Evolutionary conservation across 768 basidiomycete genomes (phyloP).

Genomic region (Phallus indusiatus): DNA sequence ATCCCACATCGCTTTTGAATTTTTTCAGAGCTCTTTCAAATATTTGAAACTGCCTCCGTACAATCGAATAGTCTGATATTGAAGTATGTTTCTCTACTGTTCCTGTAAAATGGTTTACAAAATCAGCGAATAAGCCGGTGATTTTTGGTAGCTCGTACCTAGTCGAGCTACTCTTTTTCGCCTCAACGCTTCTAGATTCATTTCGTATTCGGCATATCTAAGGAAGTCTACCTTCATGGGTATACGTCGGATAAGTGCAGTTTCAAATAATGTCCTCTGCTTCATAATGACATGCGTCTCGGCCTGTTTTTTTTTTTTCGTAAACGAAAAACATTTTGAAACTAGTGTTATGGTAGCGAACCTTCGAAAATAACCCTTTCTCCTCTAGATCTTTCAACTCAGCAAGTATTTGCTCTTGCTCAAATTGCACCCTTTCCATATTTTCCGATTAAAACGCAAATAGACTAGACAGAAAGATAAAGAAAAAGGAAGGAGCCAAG

Average conservation of each 20-base stretch:
- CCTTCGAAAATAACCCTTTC: constrained; percentile 75
- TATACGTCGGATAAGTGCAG: constrained; percentile 69
- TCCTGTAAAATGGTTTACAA: constrained; percentile 26
- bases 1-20: constrained; percentile 78
- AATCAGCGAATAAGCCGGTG: background rate
- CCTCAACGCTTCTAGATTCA: constrained; percentile 73
- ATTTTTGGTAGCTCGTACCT: constrained; percentile 31
- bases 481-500: too few species aligned
- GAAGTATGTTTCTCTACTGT: constrained; percentile 42
- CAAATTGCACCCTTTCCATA: constrained; percentile 92
- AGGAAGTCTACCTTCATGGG: constrained; percentile 84
- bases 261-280: constrained; percentile 77
- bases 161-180: constrained; percentile 65
- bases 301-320: constrained; percentile 31
- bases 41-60: constrained; percentile 77
- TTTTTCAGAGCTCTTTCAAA: constrained; percentile 84
- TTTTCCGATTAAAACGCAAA: background rate
- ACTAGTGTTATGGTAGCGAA: constrained; percentile 24
- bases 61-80: constrained; percentile 77
- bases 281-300: constrained; percentile 82
- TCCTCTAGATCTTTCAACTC: constrained; percentile 90
- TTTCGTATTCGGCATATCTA: constrained; percentile 88
- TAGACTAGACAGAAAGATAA: too few species aligned
- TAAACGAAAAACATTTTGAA: constrained; percentile 1
- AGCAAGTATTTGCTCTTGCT: constrained; percentile 94